phyloP scores from a whole-genome alignment of 176 grass and related monocot genomes.

The Aegilops sharonensis region DNA sequence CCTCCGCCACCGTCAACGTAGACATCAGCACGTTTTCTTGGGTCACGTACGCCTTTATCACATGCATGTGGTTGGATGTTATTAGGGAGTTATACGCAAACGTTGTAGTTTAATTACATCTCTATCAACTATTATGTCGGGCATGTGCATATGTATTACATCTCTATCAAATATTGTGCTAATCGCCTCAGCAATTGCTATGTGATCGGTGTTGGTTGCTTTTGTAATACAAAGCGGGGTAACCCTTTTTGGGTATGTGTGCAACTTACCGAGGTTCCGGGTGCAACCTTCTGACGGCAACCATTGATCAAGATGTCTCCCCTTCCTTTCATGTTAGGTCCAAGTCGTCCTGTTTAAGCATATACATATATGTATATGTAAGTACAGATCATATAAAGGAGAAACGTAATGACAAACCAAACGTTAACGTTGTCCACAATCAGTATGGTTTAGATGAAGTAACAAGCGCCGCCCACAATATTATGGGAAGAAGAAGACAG shows the following conservation, averaged over 20 bases:
- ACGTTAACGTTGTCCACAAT: too few relatives aligned
- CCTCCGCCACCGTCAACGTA: conserved; percentile 38
- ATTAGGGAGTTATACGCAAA: neutral
- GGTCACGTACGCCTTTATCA: conserved; percentile 35
- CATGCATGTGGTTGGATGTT: neutral
- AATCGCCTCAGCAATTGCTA: too few relatives aligned
- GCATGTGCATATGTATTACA: too few relatives aligned
- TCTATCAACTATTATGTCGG: too few relatives aligned
- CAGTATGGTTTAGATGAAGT: too few relatives aligned
- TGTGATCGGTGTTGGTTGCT: too few relatives aligned
- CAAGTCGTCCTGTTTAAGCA: conserved; percentile 15
- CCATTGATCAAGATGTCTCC: conserved; percentile 41
- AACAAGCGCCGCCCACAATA: neutral
- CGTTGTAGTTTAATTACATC: neutral
- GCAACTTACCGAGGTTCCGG: conserved; percentile 22
- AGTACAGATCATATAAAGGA: too few relatives aligned
- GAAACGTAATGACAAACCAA: too few relatives aligned
- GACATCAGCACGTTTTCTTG: conserved; percentile 37
- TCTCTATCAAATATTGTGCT: too few relatives aligned
- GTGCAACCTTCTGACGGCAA: conserved; percentile 6
- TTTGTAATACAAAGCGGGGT: too few relatives aligned
- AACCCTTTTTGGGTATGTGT: too few relatives aligned
- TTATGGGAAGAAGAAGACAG: neutral
- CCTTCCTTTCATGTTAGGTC: neutral
- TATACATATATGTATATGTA: too few relatives aligned